phyloP scores from a whole-genome alignment of 495 filamentous ascomycete genomes.

The Cercophora samala region DNA sequence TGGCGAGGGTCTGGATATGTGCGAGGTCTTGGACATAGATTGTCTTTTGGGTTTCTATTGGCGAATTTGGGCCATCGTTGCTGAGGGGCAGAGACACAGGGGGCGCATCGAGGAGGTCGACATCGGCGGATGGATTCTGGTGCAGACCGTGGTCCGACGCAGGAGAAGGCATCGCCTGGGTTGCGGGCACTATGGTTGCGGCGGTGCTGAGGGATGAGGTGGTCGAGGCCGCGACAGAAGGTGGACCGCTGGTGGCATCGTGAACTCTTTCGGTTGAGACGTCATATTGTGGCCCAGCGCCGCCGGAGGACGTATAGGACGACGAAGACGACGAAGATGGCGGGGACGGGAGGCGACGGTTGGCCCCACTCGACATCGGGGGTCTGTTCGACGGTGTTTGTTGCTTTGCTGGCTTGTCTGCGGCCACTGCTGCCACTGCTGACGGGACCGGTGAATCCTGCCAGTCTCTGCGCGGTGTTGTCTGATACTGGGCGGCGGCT shows the following conservation, averaged over 20 bases:
- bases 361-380: conserved; percentile 34
- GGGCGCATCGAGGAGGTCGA: conserved; percentile 20
- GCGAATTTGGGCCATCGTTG: conserved; percentile 19
- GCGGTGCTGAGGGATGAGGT: conserved; percentile 38
- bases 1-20: conserved; percentile 86
- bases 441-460: conserved; percentile 19
- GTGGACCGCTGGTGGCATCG: conserved; percentile 29
- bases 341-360: conserved; percentile 44
- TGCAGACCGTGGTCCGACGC: conserved; percentile 45
- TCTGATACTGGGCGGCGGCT: conserved; percentile 14
- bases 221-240: conserved; percentile 45
- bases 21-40: conserved; percentile 79
- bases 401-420: conserved; percentile 7
- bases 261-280: conserved; percentile 29
- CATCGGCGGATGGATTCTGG: conserved; percentile 22
- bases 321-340: conserved; percentile 49
- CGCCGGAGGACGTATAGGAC: conserved; percentile 36
- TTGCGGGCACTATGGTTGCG: conserved; percentile 29
- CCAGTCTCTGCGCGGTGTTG: conserved; percentile 17
- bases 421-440: conserved; percentile 5
- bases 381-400: conserved; percentile 20
- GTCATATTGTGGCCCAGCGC: conserved; percentile 39
- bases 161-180: conserved; percentile 56
- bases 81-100: conserved; percentile 14
- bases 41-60: conserved; percentile 34